phyloP scores from a whole-genome alignment of 192 early-diverging fungal genomes.

The Gigaspora rosea region DNA sequence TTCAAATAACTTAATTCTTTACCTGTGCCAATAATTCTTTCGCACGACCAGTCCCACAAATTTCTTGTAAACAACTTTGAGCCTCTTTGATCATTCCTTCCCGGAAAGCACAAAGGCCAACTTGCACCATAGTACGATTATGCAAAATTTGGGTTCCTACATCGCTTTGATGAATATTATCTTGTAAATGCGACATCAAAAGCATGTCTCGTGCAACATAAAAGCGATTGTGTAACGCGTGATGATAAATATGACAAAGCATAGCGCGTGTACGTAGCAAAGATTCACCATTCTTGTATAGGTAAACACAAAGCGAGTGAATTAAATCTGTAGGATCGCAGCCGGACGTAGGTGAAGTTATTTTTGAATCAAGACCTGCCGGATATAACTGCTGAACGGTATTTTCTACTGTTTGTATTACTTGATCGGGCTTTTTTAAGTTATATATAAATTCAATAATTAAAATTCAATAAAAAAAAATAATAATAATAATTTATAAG shows the following conservation, averaged over 20 bases:
- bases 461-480: not conserved
- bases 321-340: slow-evolving; percentile 66
- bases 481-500: not conserved
- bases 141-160: slow-evolving; percentile 91
- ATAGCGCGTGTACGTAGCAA: slow-evolving; percentile 90
- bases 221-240: slow-evolving; percentile 96
- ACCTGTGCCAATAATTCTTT: slow-evolving; percentile 97
- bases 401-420: slow-evolving; percentile 74
- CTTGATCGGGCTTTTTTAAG: slow-evolving; percentile 73
- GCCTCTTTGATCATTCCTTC: slow-evolving; percentile 88
- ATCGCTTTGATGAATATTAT: slow-evolving; percentile 86
- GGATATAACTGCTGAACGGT: slow-evolving; percentile 52
- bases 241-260: slow-evolving; percentile 96
- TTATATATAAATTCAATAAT: not conserved
- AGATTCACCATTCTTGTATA: slow-evolving; percentile 85
- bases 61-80: slow-evolving; percentile 85
- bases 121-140: slow-evolving; percentile 95
- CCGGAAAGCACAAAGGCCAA: slow-evolving; percentile 95
- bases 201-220: slow-evolving; percentile 91
- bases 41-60: slow-evolving; percentile 78
- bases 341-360: slow-evolving; percentile 46
- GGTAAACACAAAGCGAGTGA: slow-evolving; percentile 80
- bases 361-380: slow-evolving; percentile 44
- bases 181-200: slow-evolving; percentile 98
- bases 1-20: not conserved